phyloP scores from a whole-genome alignment of 129 eudicot species.

The Flaveria brownii region DNA sequence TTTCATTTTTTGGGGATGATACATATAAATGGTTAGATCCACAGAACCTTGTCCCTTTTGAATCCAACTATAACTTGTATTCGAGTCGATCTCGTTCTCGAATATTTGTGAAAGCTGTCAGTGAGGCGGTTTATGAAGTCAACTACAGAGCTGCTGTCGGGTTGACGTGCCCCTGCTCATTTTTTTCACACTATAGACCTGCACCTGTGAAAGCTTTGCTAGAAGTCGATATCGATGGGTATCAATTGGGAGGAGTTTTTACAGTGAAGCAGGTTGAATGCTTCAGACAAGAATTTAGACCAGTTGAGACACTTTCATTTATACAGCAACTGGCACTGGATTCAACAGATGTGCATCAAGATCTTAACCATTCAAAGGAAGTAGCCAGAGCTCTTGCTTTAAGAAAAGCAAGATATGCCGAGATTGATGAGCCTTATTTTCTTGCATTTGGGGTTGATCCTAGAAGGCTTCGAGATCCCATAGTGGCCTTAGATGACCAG shows the following conservation, averaged over 20 bases:
- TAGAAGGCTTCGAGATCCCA: background rate
- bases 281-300: conserved; percentile 33
- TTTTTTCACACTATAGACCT: conserved; percentile 21
- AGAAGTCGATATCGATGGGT: conserved; percentile 35
- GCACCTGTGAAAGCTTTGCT: conserved; percentile 21
- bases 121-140: conserved; percentile 32
- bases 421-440: conserved; percentile 36
- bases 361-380: conserved; percentile 16
- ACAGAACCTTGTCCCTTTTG: conserved; percentile 28
- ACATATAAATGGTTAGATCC: conserved; percentile 38
- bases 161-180: conserved; percentile 38
- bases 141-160: conserved; percentile 33
- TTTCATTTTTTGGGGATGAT: conserved; percentile 42
- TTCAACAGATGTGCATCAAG: conserved; percentile 3
- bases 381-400: conserved; percentile 30
- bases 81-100: conserved; percentile 5
- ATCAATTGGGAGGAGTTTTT: conserved; percentile 26
- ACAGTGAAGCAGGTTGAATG: conserved; percentile 25
- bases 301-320: conserved; percentile 29
- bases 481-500: conserved; percentile 9
- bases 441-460: conserved; percentile 31
- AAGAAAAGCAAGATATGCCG: conserved; percentile 27
- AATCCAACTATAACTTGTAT: conserved; percentile 20
- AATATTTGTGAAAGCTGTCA: conserved; percentile 32
- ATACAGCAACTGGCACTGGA: conserved; percentile 31